These are phyloP conservation scores for Leptographium galeiforme DNA, from an alignment of 2,329 filamentous ascomycete species.

Conservation along the genomic window DNA sequence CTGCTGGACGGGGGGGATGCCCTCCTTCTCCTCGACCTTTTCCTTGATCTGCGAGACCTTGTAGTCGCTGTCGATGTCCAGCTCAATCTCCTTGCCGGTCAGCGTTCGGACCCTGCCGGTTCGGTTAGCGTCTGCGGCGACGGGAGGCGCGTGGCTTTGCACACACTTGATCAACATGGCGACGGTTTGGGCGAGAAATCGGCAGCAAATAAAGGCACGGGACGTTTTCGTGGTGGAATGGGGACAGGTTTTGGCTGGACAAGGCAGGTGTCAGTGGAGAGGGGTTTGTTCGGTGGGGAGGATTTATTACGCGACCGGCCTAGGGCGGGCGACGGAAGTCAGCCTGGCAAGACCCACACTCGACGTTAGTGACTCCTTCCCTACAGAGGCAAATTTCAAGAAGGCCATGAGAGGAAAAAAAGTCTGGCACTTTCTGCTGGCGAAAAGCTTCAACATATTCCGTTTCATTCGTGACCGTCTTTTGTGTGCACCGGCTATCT, in stretches of 20 bases:
- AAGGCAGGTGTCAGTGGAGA: background rate
- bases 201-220: background rate
- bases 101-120: slow-evolving; percentile 75
- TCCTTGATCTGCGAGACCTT: slow-evolving; percentile 97
- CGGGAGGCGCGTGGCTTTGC: too few relatives aligned
- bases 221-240: background rate
- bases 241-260: background rate
- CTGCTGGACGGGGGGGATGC: slow-evolving; percentile 93
- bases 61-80: slow-evolving; percentile 90
- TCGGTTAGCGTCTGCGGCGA: background rate
- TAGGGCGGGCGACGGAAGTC: background rate
- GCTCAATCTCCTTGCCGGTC: slow-evolving; percentile 96
- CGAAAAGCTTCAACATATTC: background rate
- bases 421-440: background rate
- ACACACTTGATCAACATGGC: slow-evolving; percentile 36
- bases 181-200: background rate
- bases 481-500: too few relatives aligned
- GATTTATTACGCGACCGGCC: background rate
- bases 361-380: background rate
- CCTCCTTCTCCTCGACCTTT: slow-evolving; percentile 97
- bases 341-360: too few relatives aligned
- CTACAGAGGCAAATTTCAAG: background rate
- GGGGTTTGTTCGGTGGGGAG: background rate
- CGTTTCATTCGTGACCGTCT: too few relatives aligned
- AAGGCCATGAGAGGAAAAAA: background rate